These are phyloP conservation scores for Selaginella moellendorffii DNA, from an alignment of 75 land plant genomes.

Conservation along the genomic window DNA sequence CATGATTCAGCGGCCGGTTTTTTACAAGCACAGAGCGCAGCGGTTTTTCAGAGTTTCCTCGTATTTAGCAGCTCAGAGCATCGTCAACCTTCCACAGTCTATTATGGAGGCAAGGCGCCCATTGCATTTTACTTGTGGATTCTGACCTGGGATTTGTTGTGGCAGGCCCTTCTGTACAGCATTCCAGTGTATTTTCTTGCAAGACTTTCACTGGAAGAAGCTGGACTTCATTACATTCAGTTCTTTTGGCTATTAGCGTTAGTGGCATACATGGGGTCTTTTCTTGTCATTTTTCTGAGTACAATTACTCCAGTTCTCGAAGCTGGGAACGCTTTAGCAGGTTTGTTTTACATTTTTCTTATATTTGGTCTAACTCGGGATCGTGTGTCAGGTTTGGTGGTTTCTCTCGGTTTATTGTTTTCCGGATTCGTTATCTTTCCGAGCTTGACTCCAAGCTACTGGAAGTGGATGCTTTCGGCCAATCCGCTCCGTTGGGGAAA, in stretches of 20 bases:
- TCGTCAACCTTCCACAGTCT: constrained; percentile 28
- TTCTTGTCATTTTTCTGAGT: constrained; percentile 22
- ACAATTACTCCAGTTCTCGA: constrained; percentile 23
- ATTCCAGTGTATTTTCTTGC: constrained; percentile 18
- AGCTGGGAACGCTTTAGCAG: constrained; percentile 25
- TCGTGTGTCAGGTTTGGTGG: constrained; percentile 20
- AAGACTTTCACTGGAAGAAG: constrained; percentile 11
- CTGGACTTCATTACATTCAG: constrained; percentile 13
- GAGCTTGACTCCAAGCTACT: constrained; percentile 15
- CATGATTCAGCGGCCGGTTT: constrained; percentile 30
- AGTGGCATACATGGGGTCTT: constrained; percentile 24
- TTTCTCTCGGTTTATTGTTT: constrained; percentile 18
- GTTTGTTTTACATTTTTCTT: no score
- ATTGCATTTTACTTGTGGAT: background rate
- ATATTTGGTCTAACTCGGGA: no score
- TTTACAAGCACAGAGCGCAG: constrained; percentile 33
- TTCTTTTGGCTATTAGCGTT: constrained; percentile 15
- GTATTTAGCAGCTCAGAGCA: constrained; percentile 24
- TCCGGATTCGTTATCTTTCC: constrained; percentile 24
- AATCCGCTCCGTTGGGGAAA: constrained; percentile 25
- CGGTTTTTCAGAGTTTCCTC: constrained; percentile 35
- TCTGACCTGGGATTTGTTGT: no score
- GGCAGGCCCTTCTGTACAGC: constrained; percentile 20
- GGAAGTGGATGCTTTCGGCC: constrained; percentile 24
- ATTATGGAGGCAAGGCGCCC: constrained; percentile 25